Evolutionary conservation across 1,139 yeast genomes (phyloP), one percentile per base, ranked within the genome.

Genomic region (Yamadazyma atmosphaerica): DNA sequence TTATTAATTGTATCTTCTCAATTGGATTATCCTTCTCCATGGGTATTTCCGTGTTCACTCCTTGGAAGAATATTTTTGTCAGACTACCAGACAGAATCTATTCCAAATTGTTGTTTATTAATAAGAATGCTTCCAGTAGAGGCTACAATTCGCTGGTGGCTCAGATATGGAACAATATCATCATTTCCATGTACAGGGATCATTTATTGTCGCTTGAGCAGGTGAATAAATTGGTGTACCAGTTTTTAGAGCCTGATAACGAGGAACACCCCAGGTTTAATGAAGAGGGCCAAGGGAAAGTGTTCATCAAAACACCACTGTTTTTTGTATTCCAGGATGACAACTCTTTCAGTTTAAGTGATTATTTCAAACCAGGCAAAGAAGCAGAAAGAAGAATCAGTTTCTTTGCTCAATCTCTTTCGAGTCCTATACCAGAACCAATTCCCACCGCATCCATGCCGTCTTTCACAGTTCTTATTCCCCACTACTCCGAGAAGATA

Each of bases 381-480:
- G 96, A 86, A 54, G 94, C 95, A 0, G 84, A 85, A 52, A 65
- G 96, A 50, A 68, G 96, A 38, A 77, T 88, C 2, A 82, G 94
- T 0, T 88, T 85, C 52, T 88, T 88, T 71, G 96, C 96, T 0
- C 96, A 87, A 54, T 86, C 95, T 0, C 59, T 88, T 34, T 79
- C 95, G 0, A 82, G 89, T 0, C 83, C 92, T 0, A 72, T 88
- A 33, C 83, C 87, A 0, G 90, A 83, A 42, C 85, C 94, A 0
- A 63, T 74, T 11, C 81, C 90, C 0, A 78, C 83, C 1, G 79
- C 79, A 39, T 70, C 84, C n/a, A 80, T 86, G 81, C 96, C 96
- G 0, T 58, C 83, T 0, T 87, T 88, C 49, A 84, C 96, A 0
- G 96, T 88, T 0, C 61, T 88, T 34, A 68, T 87, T n/a, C 96